Evolutionary conservation across 306 rosid genomes (phyloP), one percentile per base, ranked within the genome.

Genomic region (Canavalia ensiformis): DNA sequence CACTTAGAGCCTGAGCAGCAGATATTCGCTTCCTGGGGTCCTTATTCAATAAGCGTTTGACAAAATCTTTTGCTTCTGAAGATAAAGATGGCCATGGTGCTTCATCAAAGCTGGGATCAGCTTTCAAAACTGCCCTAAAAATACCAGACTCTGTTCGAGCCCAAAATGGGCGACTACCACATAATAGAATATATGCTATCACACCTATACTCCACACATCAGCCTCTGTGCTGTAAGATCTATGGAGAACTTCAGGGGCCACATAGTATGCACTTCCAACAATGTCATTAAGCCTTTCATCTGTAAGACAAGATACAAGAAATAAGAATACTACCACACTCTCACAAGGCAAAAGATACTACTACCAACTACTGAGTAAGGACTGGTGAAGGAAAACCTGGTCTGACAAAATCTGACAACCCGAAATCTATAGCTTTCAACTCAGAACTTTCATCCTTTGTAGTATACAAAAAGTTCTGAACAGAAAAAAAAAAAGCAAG

Each of bases 151-250:
- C 99, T 0, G 98, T 92, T 59, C 98, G 89, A 58, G 99, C 97
- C 99, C 99, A 96, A 90, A 95, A 96, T 10, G 99, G 99, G 28
- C 98, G 99, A 88, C 99, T 96, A 75, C 99, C 99, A 59, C 99
- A 96, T 85, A 96, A 83, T 51, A 96, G 93, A 86, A 96, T 96
- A 89, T 96, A 96, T 75, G 99, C 98, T 76, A 96, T 93, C 56
- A 96, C 99, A 6, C 99, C 99, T 81, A 96, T 78, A 75, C 99
- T 96, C 99, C 99, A 96, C 28, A 90, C 97, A 85, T 96, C 99
- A 46, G 99, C 99, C 87, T 96, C 99, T 57, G 97, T 92, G 83
- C 85, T 87, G 76, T 96, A 96, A 72, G 97, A 90, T 83, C 98
- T 87, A 78, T 93, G 99, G n/a, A 96, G 91, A 87, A 96, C 99